Evolutionary conservation across 495 filamentous ascomycete genomes (phyloP).

Genomic region (Hypoxylon trugodes): DNA sequence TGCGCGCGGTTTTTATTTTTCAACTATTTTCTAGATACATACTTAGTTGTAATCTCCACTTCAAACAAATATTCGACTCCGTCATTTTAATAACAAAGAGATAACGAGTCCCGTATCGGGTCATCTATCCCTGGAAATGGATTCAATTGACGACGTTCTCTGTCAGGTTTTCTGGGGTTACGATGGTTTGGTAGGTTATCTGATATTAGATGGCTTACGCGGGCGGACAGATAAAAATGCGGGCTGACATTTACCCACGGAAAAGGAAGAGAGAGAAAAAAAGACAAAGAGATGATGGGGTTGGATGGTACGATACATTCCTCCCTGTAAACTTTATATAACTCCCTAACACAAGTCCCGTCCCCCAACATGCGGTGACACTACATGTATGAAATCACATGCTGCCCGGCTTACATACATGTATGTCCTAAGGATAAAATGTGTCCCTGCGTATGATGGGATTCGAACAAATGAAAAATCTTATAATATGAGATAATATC

Average conservation of each 20-base stretch:
- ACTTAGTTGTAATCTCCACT: background rate
- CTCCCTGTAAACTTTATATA: constrained; percentile 25
- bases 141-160: background rate
- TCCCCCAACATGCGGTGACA: constrained; percentile 21
- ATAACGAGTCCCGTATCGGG: background rate
- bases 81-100: constrained; percentile 8
- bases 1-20: background rate
- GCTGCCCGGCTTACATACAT: background rate
- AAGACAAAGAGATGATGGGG: constrained; percentile 3
- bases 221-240: constrained; percentile 19
- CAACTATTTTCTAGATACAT: background rate
- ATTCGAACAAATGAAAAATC: too few species aligned
- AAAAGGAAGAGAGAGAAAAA: too few species aligned
- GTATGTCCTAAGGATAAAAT: too few species aligned
- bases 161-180: too few species aligned
- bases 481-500: background rate
- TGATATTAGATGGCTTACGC: constrained; percentile 17
- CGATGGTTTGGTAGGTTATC: background rate
- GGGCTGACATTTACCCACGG: constrained; percentile 18
- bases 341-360: too few species aligned
- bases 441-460: too few species aligned
- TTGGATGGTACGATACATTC: constrained; percentile 30
- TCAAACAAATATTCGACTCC: background rate
- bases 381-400: constrained; percentile 18
- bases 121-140: background rate